A percentile compares a stretch with the other conserved stretches of the same genome.
These are phyloP conservation scores for Phanerochaete carnosa DNA, from an alignment of 768 basidiomycete species.

Conservation along the genomic window DNA sequence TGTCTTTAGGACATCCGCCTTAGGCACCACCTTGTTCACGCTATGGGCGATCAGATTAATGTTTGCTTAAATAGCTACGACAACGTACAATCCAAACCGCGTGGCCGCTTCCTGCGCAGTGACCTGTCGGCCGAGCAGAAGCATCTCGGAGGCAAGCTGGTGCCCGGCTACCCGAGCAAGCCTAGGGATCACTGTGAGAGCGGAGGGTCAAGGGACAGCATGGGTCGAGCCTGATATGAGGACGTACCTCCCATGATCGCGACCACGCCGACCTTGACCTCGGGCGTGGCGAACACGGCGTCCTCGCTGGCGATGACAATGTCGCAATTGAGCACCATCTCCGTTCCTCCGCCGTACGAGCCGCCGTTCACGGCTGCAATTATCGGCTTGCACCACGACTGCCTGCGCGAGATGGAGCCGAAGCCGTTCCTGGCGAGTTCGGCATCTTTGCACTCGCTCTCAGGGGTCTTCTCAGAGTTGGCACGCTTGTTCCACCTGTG, in stretches of 20 bases:
- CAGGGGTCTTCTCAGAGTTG: conserved; percentile 28
- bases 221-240: not conserved
- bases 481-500: conserved; percentile 55
- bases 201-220: not conserved
- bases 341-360: conserved; percentile 33
- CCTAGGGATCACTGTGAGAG: conserved; percentile 55
- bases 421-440: conserved; percentile 54
- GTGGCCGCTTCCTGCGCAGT: conserved; percentile 63
- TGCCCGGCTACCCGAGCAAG: conserved; percentile 65
- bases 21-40: conserved; percentile 68
- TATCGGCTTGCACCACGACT: conserved; percentile 61
- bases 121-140: conserved; percentile 69
- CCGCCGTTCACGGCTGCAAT: conserved; percentile 82
- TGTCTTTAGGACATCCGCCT: conserved; percentile 49
- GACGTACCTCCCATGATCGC: conserved; percentile 66
- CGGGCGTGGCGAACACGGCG: conserved; percentile 71
- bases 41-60: conserved; percentile 31
- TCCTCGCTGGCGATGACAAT: conserved; percentile 65
- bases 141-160: conserved; percentile 77
- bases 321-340: conserved; percentile 67
- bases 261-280: conserved; percentile 75
- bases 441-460: conserved; percentile 39
- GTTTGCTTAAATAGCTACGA: not conserved
- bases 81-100: conserved; percentile 65
- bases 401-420: conserved; percentile 68